phyloP scores from a whole-genome alignment of 1,139 yeast genomes.

The Diutina catenulata region DNA sequence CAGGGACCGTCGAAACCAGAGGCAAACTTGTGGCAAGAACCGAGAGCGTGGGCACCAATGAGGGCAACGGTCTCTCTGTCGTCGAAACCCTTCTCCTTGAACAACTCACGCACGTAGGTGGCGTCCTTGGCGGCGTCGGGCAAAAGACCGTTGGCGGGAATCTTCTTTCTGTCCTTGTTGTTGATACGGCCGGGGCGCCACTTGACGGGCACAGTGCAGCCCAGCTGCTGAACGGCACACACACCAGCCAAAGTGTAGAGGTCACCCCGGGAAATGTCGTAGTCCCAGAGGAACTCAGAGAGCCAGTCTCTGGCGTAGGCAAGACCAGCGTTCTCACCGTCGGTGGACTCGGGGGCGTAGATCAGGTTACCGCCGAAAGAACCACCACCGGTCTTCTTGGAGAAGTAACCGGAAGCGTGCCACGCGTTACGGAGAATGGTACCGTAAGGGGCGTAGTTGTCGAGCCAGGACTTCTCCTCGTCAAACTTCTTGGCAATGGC shows the following conservation, averaged over 20 bases:
- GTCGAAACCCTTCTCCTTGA: slow-evolving; percentile 56
- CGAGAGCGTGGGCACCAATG: slow-evolving; percentile 82
- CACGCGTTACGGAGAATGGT: slow-evolving; percentile 61
- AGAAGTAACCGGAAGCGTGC: slow-evolving; percentile 67
- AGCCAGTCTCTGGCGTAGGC: slow-evolving; percentile 55
- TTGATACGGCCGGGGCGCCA: slow-evolving; percentile 84
- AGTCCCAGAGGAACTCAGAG: slow-evolving; percentile 43
- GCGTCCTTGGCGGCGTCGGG: slow-evolving; percentile 68
- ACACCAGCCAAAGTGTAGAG: slow-evolving; percentile 85
- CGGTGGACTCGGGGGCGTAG: slow-evolving; percentile 49
- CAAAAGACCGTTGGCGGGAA: slow-evolving; percentile 61
- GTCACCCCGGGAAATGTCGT: slow-evolving; percentile 75
- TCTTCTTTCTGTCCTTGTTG: slow-evolving; percentile 21
- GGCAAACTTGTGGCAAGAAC: slow-evolving; percentile 54
- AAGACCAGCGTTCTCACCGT: slow-evolving; percentile 70
- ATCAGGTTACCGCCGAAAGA: slow-evolving; percentile 80
- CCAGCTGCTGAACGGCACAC: slow-evolving; percentile 76
- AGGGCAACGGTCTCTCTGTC: slow-evolving; percentile 82
- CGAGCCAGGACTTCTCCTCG: slow-evolving; percentile 69
- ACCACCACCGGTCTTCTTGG: slow-evolving; percentile 58
- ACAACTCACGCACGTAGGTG: slow-evolving; percentile 53
- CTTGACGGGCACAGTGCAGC: slow-evolving; percentile 72
- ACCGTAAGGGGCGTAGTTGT: slow-evolving; percentile 53
- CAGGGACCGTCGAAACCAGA: slow-evolving; percentile 90
- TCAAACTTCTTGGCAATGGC: slow-evolving; percentile 66